Percentiles rank a stretch among this genome's conserved stretches.
phyloP scores from a whole-genome alignment of 768 basidiomycete species.

The Nidularia sp. region DNA sequence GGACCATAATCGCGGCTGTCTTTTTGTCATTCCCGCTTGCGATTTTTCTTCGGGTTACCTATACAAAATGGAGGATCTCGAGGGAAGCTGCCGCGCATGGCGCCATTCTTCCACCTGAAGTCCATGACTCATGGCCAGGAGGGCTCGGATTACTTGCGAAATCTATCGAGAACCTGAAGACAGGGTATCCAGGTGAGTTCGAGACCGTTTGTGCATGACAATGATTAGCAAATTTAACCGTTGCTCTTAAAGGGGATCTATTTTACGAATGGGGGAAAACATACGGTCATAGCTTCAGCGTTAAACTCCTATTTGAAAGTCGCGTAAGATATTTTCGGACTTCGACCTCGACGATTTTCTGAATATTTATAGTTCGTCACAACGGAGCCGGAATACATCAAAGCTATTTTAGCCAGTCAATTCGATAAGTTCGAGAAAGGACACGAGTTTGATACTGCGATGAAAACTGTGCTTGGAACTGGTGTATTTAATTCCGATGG shows the following conservation, averaged over 20 bases:
- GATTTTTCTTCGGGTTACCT: neutral
- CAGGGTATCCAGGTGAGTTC: too few species aligned
- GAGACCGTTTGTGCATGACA: too few species aligned
- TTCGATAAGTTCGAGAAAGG: conserved; percentile 22
- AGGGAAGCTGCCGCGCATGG: neutral
- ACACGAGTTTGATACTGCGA: conserved; percentile 8
- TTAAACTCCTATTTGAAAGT: too few species aligned
- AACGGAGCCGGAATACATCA: too few species aligned
- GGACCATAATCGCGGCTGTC: neutral
- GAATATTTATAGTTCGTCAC: too few species aligned
- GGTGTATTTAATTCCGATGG: conserved; percentile 63
- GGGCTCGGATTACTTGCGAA: neutral
- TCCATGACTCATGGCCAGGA: neutral
- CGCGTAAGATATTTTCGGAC: too few species aligned
- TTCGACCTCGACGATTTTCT: too few species aligned
- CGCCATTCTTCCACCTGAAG: neutral
- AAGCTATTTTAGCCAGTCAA: conserved; percentile 20
- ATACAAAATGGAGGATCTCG: neutral
- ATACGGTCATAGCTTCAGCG: too few species aligned
- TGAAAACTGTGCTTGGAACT: conserved; percentile 37
- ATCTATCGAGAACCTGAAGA: neutral
- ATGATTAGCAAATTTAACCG: too few species aligned
- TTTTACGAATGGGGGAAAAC: too few species aligned
- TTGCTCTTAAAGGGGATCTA: too few species aligned
- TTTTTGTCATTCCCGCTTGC: neutral